These are phyloP conservation scores for Parathielavia appendiculata DNA, from an alignment of 495 filamentous ascomycete species.

Conservation along the genomic window DNA sequence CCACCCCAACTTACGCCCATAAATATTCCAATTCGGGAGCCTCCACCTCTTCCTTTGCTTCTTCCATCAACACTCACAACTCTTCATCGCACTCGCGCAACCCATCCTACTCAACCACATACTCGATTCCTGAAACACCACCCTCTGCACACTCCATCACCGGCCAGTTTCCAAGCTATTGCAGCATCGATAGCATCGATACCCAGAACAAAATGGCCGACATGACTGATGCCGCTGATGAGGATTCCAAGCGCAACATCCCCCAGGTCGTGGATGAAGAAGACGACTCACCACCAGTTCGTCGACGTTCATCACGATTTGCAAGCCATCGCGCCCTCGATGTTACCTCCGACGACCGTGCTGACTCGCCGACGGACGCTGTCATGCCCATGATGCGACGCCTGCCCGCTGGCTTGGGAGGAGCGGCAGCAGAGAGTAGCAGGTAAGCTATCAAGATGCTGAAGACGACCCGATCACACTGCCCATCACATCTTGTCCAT, in stretches of 20 bases:
- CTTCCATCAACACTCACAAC: conserved; percentile 25
- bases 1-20: conserved; percentile 24
- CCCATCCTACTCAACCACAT: conserved; percentile 36
- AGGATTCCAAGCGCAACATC: neutral
- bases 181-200: neutral
- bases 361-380: conserved; percentile 6
- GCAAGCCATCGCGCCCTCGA: neutral
- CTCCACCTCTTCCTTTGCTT: conserved; percentile 38
- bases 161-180: neutral
- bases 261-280: neutral
- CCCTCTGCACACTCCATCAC: neutral
- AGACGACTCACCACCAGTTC: neutral
- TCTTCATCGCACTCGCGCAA: conserved; percentile 38
- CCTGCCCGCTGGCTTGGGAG: neutral
- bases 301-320: neutral
- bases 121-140: neutral
- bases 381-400: conserved; percentile 2
- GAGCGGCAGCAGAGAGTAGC: neutral
- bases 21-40: conserved; percentile 40
- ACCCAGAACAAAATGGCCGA: neutral
- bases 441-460: neutral
- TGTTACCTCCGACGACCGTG: neutral
- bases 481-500: neutral
- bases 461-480: neutral
- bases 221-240: neutral